A percentile compares a stretch with the other conserved stretches of the same genome.
These are phyloP conservation scores for Orobanche coerulescens DNA, from an alignment of 257 asterid species.

Conservation along the genomic window DNA sequence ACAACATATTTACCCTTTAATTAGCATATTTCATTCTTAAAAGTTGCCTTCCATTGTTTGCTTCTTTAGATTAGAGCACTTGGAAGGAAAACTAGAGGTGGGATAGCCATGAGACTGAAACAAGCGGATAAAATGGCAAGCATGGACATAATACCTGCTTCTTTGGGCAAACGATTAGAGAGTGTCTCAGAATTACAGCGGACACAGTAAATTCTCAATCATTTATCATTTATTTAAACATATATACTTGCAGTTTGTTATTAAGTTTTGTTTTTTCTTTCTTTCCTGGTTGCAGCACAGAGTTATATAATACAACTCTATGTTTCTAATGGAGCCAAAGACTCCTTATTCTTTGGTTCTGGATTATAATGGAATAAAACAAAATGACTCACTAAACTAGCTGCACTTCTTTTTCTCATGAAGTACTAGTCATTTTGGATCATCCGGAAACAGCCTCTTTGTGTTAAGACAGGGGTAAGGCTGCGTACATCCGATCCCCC, in stretches of 20 bases:
- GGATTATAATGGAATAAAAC: too few relatives aligned
- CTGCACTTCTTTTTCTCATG: too few relatives aligned
- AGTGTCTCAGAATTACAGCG: constrained; percentile 31
- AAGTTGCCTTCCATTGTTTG: constrained; percentile 12
- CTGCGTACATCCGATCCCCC: too few relatives aligned
- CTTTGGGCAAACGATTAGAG: constrained; percentile 44
- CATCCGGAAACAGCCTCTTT: too few relatives aligned
- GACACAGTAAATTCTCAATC: constrained; percentile 33
- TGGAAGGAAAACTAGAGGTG: constrained; percentile 90
- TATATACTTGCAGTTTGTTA: too few relatives aligned
- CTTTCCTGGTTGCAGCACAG: neutral
- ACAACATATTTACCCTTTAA: neutral
- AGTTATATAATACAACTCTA: neutral
- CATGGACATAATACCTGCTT: constrained; percentile 87
- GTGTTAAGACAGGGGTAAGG: too few relatives aligned
- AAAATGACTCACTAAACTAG: too few relatives aligned
- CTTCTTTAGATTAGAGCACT: constrained; percentile 73
- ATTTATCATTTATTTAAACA: neutral
- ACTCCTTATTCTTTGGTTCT: too few relatives aligned
- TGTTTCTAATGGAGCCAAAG: constrained; percentile 2
- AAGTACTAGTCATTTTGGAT: too few relatives aligned
- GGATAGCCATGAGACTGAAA: constrained; percentile 86
- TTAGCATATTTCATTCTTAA: constrained; percentile 5
- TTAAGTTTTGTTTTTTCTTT: too few relatives aligned
- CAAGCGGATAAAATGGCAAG: constrained; percentile 85